Evolutionary conservation across 2,329 filamentous ascomycete genomes (phyloP).

Genomic region (Pleurostoma richardsiae): DNA sequence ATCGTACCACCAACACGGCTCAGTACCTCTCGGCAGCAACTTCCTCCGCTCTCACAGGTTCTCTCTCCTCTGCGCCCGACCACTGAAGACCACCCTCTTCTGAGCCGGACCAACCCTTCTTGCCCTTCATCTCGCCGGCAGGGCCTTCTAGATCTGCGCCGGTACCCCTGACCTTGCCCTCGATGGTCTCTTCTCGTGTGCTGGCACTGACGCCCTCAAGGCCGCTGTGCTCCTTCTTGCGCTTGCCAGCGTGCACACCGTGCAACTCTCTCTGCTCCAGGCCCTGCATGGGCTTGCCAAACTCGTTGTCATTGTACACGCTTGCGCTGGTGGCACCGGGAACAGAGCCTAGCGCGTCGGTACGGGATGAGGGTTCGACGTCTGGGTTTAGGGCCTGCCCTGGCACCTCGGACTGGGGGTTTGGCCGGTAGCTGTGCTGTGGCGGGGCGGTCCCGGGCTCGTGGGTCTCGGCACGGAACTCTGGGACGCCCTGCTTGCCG

Average conservation of each 20-base stretch:
- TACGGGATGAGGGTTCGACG: slow-evolving; percentile 12
- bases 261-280: slow-evolving; percentile 34
- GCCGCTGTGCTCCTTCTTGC: slow-evolving; percentile 30
- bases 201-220: slow-evolving; percentile 32
- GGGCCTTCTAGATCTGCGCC: slow-evolving; percentile 19
- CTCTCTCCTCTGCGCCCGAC: slow-evolving; percentile 8
- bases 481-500: slow-evolving; percentile 53
- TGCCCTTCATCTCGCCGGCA: slow-evolving; percentile 8
- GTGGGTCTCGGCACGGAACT: slow-evolving; percentile 58
- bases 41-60: slow-evolving; percentile 8
- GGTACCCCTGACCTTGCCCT: slow-evolving; percentile 15
- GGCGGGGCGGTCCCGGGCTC: slow-evolving; percentile 59
- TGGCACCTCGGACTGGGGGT: slow-evolving; percentile 26
- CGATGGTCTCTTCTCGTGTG: slow-evolving; percentile 10
- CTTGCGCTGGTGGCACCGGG: slow-evolving; percentile 37
- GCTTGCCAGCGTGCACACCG: slow-evolving; percentile 22
- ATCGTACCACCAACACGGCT: background rate
- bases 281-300: slow-evolving; percentile 37
- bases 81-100: slow-evolving; percentile 8
- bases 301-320: slow-evolving; percentile 33
- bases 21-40: slow-evolving; percentile 11
- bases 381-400: slow-evolving; percentile 26
- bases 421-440: slow-evolving; percentile 32
- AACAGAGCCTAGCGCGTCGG: slow-evolving; percentile 30
- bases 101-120: slow-evolving; percentile 6